Evolutionary conservation across 1,139 yeast species (phyloP).

Genomic region (Candida neerlandica): DNA sequence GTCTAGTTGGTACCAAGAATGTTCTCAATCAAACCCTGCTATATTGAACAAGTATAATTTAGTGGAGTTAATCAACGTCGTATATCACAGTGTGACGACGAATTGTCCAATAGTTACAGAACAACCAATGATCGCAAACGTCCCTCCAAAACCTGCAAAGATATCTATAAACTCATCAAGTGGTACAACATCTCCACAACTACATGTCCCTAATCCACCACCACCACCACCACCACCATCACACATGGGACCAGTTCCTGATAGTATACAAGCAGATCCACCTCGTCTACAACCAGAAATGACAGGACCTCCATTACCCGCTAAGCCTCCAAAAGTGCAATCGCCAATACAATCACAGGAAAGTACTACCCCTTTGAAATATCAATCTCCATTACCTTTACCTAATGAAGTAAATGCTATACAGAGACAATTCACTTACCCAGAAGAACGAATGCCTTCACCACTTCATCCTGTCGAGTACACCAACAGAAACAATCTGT

Average conservation of each 20-base stretch:
- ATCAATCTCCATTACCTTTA: constrained; percentile 38
- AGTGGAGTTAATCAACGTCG: constrained; percentile 34
- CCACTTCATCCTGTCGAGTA: constrained; percentile 9
- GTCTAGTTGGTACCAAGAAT: constrained; percentile 54
- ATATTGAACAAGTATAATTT: constrained; percentile 33
- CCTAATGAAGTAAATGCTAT: constrained; percentile 21
- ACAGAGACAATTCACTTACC: constrained; percentile 2
- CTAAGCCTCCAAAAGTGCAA: constrained; percentile 24
- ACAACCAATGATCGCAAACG: constrained; percentile 6
- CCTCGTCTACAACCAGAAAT: constrained; percentile 8
- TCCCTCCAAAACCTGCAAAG: constrained; percentile 28
- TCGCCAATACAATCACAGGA: background rate
- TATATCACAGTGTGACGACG: constrained; percentile 42
- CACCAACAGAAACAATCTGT: background rate
- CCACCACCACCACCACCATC: background rate
- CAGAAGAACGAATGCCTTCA: constrained; percentile 4
- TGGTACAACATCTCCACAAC: background rate
- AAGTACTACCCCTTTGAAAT: constrained; percentile 29
- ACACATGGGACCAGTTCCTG: background rate
- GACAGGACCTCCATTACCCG: constrained; percentile 50
- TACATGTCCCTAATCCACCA: background rate
- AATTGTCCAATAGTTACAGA: constrained; percentile 32
- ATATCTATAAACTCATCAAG: constrained; percentile 13
- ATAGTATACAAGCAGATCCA: background rate
- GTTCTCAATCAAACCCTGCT: constrained; percentile 14